Conservation (phyloP, 2,329 filamentous ascomycete species). For the Peltaster fructicola region DNA sequence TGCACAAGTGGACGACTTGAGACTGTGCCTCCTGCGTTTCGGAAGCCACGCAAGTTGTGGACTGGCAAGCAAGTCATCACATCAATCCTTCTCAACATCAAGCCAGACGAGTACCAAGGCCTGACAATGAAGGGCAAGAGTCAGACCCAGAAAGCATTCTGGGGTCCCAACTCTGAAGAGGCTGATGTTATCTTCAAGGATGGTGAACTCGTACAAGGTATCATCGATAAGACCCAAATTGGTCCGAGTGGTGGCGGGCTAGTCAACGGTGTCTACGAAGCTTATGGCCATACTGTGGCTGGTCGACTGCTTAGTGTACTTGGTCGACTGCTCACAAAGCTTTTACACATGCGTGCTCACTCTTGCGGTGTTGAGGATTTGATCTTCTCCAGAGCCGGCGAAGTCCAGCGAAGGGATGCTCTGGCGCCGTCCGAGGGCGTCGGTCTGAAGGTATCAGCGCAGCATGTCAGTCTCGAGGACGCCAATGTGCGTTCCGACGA, state of each 20-base stretch:
- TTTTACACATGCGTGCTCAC: conserved; percentile 85
- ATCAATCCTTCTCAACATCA: conserved; percentile 83
- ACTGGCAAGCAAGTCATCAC: conserved; percentile 94
- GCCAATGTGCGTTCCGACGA: conserved; percentile 44
- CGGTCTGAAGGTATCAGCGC: conserved; percentile 63
- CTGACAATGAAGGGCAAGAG: conserved; percentile 66
- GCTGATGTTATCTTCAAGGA: conserved; percentile 65
- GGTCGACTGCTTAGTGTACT: conserved; percentile 79
- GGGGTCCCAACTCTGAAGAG: conserved; percentile 65
- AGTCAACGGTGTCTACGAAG: conserved; percentile 81
- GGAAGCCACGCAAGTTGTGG: conserved; percentile 71
- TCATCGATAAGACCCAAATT: conserved; percentile 90
- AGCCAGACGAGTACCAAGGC: conserved; percentile 55
- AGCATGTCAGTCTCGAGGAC: conserved; percentile 70
- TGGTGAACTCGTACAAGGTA: conserved; percentile 75
- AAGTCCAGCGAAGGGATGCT: conserved; percentile 49
- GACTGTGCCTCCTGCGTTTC: conserved; percentile 60
- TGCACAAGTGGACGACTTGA: conserved; percentile 68
- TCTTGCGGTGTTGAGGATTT: conserved; percentile 96
- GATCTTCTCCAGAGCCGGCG: conserved; percentile 63
- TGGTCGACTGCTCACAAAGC: conserved; percentile 73
- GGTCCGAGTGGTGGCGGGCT: conserved; percentile 75
- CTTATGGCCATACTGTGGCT: conserved; percentile 73
- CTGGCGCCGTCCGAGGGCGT: conserved; percentile 49
- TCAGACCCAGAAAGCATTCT: conserved; percentile 59